Conservation (phyloP, 192 early-diverging fungal species). For the Coemansia sp. region DNA sequence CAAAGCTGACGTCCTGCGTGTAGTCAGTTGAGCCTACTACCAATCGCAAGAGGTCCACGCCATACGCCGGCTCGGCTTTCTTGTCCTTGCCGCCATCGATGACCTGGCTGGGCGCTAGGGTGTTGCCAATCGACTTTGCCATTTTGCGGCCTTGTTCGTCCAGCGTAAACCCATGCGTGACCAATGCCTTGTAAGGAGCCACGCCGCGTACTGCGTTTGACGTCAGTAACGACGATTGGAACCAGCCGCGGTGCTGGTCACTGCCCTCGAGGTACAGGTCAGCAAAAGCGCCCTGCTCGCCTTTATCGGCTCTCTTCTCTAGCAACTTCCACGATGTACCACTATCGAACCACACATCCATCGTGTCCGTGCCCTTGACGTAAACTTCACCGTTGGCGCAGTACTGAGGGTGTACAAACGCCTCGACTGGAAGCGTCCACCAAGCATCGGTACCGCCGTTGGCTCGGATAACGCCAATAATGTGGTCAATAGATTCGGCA, state of each 20-base stretch:
- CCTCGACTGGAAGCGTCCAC: conserved; percentile 71
- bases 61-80: conserved; percentile 73
- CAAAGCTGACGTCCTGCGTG: conserved; percentile 73
- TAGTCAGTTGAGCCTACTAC: conserved; percentile 80
- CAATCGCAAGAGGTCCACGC: conserved; percentile 74
- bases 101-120: conserved; percentile 66
- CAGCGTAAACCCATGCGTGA: conserved; percentile 85
- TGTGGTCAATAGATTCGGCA: conserved; percentile 65
- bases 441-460: conserved; percentile 68
- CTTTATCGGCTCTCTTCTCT: conserved; percentile 42
- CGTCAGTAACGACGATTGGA: conserved; percentile 80
- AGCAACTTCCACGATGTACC: conserved; percentile 79
- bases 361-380: conserved; percentile 72
- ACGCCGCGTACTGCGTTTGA: conserved; percentile 70
- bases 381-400: conserved; percentile 61
- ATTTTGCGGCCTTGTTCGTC: conserved; percentile 82
- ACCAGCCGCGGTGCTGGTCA: conserved; percentile 88
- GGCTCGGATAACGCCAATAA: conserved; percentile 63
- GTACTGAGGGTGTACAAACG: conserved; percentile 67
- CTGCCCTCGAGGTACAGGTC: conserved; percentile 80
- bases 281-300: conserved; percentile 51
- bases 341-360: conserved; percentile 91
- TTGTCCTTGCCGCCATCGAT: conserved; percentile 74
- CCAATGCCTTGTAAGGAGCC: conserved; percentile 68
- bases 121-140: conserved; percentile 85